phyloP scores from a whole-genome alignment of 768 basidiomycete species.

The Kwoniella shandongensis region DNA sequence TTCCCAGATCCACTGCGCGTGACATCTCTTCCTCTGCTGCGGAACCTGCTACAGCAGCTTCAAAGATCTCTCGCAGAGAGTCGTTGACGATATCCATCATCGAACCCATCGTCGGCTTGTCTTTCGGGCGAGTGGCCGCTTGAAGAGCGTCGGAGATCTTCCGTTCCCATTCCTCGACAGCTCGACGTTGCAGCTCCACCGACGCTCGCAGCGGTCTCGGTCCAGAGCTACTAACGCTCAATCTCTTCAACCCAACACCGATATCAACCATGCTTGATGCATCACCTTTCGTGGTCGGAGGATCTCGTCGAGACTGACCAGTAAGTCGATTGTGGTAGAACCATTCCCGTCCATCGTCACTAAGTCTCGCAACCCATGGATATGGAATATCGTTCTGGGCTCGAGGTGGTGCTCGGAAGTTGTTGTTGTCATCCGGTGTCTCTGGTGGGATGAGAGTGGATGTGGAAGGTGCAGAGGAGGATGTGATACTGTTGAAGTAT shows the following conservation, averaged over 20 bases:
- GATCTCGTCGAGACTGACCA: constrained; percentile 57
- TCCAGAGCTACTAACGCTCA: constrained; percentile 21
- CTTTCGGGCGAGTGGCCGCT: constrained; percentile 9
- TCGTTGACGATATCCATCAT: constrained; percentile 41
- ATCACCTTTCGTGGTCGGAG: constrained; percentile 21
- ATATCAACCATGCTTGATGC: constrained; percentile 8
- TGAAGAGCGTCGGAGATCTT: constrained; percentile 12
- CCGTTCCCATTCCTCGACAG: constrained; percentile 26
- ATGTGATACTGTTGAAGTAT: constrained; percentile 18
- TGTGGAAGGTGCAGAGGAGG: constrained; percentile 10
- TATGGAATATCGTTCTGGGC: constrained; percentile 49
- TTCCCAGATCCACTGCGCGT: constrained; percentile 28
- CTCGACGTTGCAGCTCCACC: constrained; percentile 24
- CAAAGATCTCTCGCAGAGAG: constrained; percentile 41
- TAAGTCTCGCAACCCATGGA: constrained; percentile 77
- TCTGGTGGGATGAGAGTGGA: constrained; percentile 45
- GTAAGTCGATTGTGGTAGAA: constrained; percentile 74
- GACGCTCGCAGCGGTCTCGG: constrained; percentile 19
- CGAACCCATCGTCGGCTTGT: constrained; percentile 25
- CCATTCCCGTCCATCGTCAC: constrained; percentile 78
- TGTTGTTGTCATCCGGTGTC: constrained; percentile 15
- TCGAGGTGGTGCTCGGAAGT: constrained; percentile 27
- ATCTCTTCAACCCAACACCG: constrained; percentile 16
- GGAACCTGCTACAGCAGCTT: constrained; percentile 40
- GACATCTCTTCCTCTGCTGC: constrained; percentile 46